Evolutionary conservation across 176 grass and related monocot genomes (phyloP), one percentile per base, ranked within the genome.

Genomic region (Carex cristatella): DNA sequence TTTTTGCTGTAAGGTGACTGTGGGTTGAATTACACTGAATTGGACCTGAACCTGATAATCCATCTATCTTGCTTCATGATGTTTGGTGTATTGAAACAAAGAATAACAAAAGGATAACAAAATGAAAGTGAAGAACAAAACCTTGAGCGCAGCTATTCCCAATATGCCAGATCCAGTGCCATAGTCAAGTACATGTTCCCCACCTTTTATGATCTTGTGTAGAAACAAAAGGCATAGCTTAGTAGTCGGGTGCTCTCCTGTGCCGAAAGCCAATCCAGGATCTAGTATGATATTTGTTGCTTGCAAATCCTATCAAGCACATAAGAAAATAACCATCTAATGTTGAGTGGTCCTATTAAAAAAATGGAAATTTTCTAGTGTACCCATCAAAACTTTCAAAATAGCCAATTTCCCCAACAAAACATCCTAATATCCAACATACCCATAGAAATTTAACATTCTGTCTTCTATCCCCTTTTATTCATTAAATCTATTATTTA

Each of bases 261-360:
- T 90, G 81, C 95, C 95, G 68, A 94, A 98, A 59, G 95, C 89
- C 85, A 98, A 84, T 56, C 95, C 95, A 85, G 92, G 92, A 82
- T 98, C 86, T 18, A 98, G 92, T n/a, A 94, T 90, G 79, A 98
- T 93, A 86, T 98, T 98, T 89, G 86, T 93, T 65, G 95, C 92
- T 32, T 79, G 74, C 46, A 86, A 83, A 90, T 94, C 89, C 95
- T 98, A 86, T 53, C 28, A 27, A 73, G 2, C 10, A 4, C 66
- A 28, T 78, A 33, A 78, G 53, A 57, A 42, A 70, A 38, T 40
- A 70, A 78, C 32, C 73, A 78, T 78, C 27, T 15, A 33, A 23
- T 32, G 5, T 32, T 77, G 51, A 78, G 15, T 15, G 73, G 27
- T 51, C 13, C 23, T 78, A 78, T 33, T 35, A 4, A 55, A 77